Evolutionary conservation across 345 rosid species (phyloP).

Genomic region (Bruguiera gymnorhiza): DNA sequence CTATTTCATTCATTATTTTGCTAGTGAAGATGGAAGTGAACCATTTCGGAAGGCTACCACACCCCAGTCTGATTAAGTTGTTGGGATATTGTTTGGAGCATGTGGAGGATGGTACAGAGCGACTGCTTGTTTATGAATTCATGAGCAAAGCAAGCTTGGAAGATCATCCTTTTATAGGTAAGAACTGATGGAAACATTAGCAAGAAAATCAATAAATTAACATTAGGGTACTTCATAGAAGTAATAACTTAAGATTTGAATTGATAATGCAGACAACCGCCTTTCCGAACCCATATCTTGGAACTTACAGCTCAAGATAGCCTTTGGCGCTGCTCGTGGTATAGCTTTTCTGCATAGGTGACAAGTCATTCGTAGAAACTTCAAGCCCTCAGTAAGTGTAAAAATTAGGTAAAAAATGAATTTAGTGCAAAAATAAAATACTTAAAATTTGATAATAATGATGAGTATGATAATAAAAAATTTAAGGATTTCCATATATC

Average conservation of each 20-base stretch:
- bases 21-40: conserved; percentile 66
- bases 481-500: no score
- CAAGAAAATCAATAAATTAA: neutral
- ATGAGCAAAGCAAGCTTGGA: conserved; percentile 74
- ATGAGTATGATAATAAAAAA: no score
- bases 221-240: neutral
- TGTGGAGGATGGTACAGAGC: conserved; percentile 27
- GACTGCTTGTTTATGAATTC: conserved; percentile 74
- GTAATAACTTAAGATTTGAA: conserved; percentile 1
- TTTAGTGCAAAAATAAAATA: no score
- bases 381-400: conserved; percentile 59
- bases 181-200: conserved; percentile 19
- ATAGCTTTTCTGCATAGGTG: conserved; percentile 66
- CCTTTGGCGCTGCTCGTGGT: conserved; percentile 75
- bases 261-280: conserved; percentile 37
- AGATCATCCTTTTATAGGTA: conserved; percentile 72
- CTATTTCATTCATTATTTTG: neutral
- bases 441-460: no score
- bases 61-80: conserved; percentile 68
- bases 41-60: conserved; percentile 72
- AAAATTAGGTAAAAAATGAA: no score
- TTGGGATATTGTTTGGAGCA: conserved; percentile 78
- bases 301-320: conserved; percentile 67
- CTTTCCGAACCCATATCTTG: conserved; percentile 65
- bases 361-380: conserved; percentile 74